Percentiles rank a stretch among this genome's conserved stretches.
Conservation (phyloP, 75 land plant species). For the Sequoiadendron giganteum region DNA sequence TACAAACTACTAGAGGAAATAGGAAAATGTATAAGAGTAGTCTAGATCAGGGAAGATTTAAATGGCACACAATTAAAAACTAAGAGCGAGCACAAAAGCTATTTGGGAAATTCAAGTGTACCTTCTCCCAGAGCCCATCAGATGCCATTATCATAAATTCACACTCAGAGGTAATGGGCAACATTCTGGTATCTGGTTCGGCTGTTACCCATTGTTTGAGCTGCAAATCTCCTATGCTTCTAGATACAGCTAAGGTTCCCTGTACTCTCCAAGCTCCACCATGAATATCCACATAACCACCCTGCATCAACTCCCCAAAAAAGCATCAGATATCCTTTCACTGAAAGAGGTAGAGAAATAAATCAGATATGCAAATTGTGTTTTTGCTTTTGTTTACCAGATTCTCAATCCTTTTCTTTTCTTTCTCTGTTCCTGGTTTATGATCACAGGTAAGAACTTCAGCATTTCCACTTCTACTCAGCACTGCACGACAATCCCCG, state of each 20-base stretch:
- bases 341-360: not conserved
- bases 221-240: conserved; percentile 64
- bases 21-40: not conserved
- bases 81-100: too few species aligned
- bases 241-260: conserved; percentile 66
- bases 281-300: conserved; percentile 49
- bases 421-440: conserved; percentile 43
- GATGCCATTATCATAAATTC: conserved; percentile 73
- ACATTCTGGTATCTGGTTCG: conserved; percentile 47
- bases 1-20: not conserved
- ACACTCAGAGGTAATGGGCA: conserved; percentile 42
- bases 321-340: not conserved
- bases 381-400: conserved; percentile 30
- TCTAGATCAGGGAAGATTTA: not conserved
- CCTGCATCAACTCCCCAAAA: conserved; percentile 29
- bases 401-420: conserved; percentile 49
- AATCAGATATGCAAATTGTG: not conserved
- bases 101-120: conserved; percentile 6
- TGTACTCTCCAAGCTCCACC: conserved; percentile 72
- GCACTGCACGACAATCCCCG: conserved; percentile 70
- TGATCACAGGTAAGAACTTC: conserved; percentile 55
- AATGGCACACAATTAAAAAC: too few species aligned
- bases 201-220: conserved; percentile 64
- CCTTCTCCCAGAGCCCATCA: conserved; percentile 86
- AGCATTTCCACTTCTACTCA: conserved; percentile 61